phyloP scores from a whole-genome alignment of 208 protist genomes.

The Trypanosoma melophagium region DNA sequence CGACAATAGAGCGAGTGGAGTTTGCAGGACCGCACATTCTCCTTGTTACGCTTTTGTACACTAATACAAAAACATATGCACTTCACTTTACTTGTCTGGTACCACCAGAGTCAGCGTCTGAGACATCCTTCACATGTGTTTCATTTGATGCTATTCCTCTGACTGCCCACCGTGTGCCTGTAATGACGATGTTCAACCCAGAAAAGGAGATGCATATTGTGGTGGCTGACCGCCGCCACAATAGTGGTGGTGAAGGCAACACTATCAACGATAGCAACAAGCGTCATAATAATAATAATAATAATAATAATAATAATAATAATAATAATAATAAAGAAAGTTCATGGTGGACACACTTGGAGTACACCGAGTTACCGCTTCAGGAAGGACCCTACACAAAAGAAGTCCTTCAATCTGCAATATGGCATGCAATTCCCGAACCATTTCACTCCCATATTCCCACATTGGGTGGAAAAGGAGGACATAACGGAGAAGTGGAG shows the following conservation, averaged over 20 bases:
- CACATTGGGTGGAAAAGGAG: not conserved
- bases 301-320: not conserved
- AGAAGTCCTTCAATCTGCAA: slow-evolving; percentile 9
- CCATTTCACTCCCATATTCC: slow-evolving; percentile 1
- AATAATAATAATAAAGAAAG: not conserved
- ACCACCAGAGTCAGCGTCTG: slow-evolving; percentile 10
- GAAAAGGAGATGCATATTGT: slow-evolving; percentile 26
- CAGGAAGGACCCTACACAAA: slow-evolving; percentile 24
- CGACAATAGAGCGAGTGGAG: slow-evolving; percentile 9
- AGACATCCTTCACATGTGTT: slow-evolving; percentile 10
- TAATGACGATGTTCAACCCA: slow-evolving; percentile 24
- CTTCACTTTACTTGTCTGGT: slow-evolving; percentile 28
- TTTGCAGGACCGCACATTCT: slow-evolving; percentile 26
- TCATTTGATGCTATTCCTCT: slow-evolving; percentile 18
- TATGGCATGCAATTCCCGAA: slow-evolving; percentile 16
- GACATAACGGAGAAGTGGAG: not conserved
- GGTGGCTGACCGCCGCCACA: not conserved
- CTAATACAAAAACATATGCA: not conserved
- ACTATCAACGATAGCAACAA: not conserved
- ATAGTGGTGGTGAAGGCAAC: not conserved
- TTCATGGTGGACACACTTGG: slow-evolving; percentile 22
- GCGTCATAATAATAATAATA: not conserved
- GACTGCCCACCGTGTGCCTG: slow-evolving; percentile 16
- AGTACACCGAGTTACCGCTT: slow-evolving; percentile 22
- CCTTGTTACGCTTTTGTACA: slow-evolving; percentile 11